Evolutionary conservation across 257 asterid genomes (phyloP), one percentile per base, ranked within the genome.

Genomic region (Solanum gracilifrons): DNA sequence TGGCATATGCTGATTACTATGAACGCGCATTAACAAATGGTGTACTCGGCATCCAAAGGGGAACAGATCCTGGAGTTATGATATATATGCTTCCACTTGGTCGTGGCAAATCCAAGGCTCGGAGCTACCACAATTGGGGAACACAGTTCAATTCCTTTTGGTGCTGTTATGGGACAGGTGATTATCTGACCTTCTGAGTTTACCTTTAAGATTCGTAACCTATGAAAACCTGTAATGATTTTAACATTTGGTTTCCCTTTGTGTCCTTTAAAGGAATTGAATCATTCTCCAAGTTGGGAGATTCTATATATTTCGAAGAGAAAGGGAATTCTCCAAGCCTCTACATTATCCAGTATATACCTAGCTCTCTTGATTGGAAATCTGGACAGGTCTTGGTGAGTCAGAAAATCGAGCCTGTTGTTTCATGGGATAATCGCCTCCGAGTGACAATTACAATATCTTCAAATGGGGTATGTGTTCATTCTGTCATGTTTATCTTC

Each of bases 111-210:
- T 97, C 99, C 39, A 97, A 97, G 94, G 98, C 99, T 9, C 25
- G 3, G 35, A 93, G 96, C 90, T 92, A 75, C 90, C 99, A 97
- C 51, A 90, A 91, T 23, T 97, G 99, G 99, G 99, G 99, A 76
- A 93, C 97, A 9, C 73, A 90, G 74, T 92, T 80, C 37, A 87
- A 94, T 85, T 92, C 94, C 48, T 97, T 97, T 86, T 97, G 99
- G 99, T 97, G 99, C 91, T 97, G 99, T 89, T 97, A 97, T 3
- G 99, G 99, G 58, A 97, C 99, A 88, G 99, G 99, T 74, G 82
- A 74, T 39, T 37, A 36, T 36, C 31, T 76, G 7, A 76, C 58
- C 20, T 75, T 37, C 83, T 1, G 23, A 39, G 32, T 21, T 39
- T 76, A 76, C 33, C 33, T 23, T 76, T 0, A 39, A 37, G 33